Percentiles rank a stretch among this genome's conserved stretches.
These are phyloP conservation scores for Globisporangium viniferum DNA, from an alignment of 352 stramenopile genomes.

Conservation along the genomic window DNA sequence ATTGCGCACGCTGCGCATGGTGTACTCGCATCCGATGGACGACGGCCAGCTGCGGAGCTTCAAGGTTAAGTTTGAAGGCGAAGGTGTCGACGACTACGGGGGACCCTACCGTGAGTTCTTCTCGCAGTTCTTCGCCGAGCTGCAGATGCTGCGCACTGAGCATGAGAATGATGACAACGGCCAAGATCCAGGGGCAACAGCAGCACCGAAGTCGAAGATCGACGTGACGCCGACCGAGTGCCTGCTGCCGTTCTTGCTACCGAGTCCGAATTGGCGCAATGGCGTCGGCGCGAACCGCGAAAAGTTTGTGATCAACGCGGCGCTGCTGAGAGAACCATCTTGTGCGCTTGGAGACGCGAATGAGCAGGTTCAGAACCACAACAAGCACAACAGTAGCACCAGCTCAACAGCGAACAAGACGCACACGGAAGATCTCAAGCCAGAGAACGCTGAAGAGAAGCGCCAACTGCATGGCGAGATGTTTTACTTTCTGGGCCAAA, in stretches of 20 bases:
- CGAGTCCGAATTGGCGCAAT: conserved; percentile 86
- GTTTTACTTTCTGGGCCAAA: conserved; percentile 89
- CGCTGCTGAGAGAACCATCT: conserved; percentile 16
- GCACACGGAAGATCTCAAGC: background rate
- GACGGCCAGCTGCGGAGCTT: conserved; percentile 89
- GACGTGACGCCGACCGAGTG: conserved; percentile 32
- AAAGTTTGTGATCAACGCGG: conserved; percentile 81
- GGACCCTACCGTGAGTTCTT: conserved; percentile 94
- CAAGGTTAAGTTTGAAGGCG: conserved; percentile 94
- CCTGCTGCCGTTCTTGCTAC: conserved; percentile 82
- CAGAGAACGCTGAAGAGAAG: conserved; percentile 43
- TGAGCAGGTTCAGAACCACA: background rate
- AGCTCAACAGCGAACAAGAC: background rate
- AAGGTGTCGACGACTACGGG: conserved; percentile 94
- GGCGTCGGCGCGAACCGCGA: conserved; percentile 75
- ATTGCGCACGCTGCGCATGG: conserved; percentile 72
- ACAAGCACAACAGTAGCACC: background rate
- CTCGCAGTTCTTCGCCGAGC: conserved; percentile 75
- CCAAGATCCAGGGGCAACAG: background rate
- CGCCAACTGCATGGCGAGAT: conserved; percentile 75
- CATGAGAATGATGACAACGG: conserved; percentile 7
- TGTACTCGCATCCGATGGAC: conserved; percentile 92
- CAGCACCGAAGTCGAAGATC: background rate
- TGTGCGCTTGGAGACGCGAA: background rate
- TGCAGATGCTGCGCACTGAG: conserved; percentile 41